Conservation (phyloP, 176 grass and related monocot species). For the Dendrocalamus sinicus region DNA sequence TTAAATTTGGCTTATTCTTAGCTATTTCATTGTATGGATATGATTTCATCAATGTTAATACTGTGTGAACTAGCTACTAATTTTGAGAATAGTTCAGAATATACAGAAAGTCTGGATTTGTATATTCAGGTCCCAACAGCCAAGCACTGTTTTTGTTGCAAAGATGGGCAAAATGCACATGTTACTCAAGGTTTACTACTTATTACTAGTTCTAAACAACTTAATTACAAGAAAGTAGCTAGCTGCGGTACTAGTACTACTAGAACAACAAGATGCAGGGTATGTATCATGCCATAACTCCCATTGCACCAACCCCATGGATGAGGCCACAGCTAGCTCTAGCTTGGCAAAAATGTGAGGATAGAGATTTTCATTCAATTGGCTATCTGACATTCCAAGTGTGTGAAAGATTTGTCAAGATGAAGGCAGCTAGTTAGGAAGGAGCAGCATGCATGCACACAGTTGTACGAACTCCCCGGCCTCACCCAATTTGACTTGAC, state of each 20-base stretch:
- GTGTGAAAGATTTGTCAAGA: conserved; percentile 19
- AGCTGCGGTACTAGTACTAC: neutral
- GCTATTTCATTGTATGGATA: no score
- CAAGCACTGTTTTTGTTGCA: neutral
- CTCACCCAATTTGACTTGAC: conserved; percentile 45
- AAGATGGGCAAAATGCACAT: conserved; percentile 6
- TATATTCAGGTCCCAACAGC: neutral
- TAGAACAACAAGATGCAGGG: conserved; percentile 9
- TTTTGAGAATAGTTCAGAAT: no score
- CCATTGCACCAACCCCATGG: conserved; percentile 4
- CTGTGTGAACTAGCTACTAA: no score
- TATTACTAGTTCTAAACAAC: neutral
- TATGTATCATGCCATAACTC: conserved; percentile 11
- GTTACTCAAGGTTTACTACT: conserved; percentile 4
- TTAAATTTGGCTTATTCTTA: no score
- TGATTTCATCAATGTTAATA: no score
- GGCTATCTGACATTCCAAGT: neutral
- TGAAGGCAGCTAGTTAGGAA: neutral
- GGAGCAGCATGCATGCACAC: neutral
- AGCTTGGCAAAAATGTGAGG: neutral
- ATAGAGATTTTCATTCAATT: neutral
- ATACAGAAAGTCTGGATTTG: no score
- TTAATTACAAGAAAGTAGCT: neutral
- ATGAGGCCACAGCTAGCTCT: conserved; percentile 10
- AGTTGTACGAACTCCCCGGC: neutral